Base-by-base conservation (phyloP, 2,329 filamentous ascomycete genomes). In the Aspergillus intermedius region DNA sequence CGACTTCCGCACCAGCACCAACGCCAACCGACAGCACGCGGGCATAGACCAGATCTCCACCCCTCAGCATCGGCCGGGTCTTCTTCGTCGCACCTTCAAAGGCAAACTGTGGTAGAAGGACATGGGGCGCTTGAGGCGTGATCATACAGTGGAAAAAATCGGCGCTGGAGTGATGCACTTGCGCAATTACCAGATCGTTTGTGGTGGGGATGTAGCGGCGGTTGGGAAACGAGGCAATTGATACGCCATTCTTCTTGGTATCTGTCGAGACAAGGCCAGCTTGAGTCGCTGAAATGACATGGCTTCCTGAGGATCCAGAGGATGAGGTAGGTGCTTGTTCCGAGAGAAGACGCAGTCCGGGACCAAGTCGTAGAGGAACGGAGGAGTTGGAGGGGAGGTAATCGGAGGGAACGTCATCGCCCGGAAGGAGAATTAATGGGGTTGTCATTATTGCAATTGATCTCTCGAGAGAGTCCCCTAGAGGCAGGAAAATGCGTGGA, bases 71-170 rank as follows among this genome's bases (percentile, higher is more conserved):
- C 0, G 93, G 93, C 1, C 91, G 80, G 2, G 88, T 95, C 73
- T 97, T 97, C 69, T 91, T 93, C 41, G 86, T 89, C 15, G 90
- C 93, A 54, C 84, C 83, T 70, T 97, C 91, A 67, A 98, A 98
- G n/a, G 90, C 82, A 17, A 97, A 78, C 57, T 95, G 87, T 0
- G 88, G 89, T 1, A 97, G 82, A 15, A 87, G 75, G 1, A 87
- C 89, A 51, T 72, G 70, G 1, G 77, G 71, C 5, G 78, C 79
- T 60, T 82, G 74, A 7, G 79, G 77, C 23, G 88, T 86, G 46
- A 97, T 77, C 57, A 79, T 77, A 67, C 90, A 90, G 68, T 87
- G 84, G 77, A 88, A 96, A 65, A 81, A 79, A 59, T 97, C 93
- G 49, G 78, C 76, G 45, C 83, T 79, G 48, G 83, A 84, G 66